Evolutionary conservation across 2,329 filamentous ascomycete genomes (phyloP).

Genomic region (Trichoderma atroviride): DNA sequence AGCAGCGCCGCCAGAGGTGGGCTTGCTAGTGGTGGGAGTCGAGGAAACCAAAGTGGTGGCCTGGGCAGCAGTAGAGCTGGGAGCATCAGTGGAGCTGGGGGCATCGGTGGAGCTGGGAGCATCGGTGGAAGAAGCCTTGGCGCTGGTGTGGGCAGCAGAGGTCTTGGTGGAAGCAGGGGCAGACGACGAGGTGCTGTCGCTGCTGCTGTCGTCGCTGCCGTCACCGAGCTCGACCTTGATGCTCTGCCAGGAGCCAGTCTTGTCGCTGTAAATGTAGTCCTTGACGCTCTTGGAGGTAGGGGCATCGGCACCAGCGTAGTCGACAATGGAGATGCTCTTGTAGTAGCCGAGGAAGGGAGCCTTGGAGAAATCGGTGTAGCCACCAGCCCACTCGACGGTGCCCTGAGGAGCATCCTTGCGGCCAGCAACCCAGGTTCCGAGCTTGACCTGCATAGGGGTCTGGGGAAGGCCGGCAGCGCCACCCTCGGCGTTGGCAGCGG

Average conservation of each 20-base stretch:
- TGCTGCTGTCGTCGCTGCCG: slow-evolving; percentile 31
- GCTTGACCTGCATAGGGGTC: slow-evolving; percentile 71
- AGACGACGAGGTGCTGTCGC: slow-evolving; percentile 16
- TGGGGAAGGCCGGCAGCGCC: slow-evolving; percentile 63
- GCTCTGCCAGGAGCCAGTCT: slow-evolving; percentile 52
- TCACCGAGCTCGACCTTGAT: slow-evolving; percentile 53
- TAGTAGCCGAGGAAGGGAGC: slow-evolving; percentile 60
- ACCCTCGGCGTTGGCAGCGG: slow-evolving; percentile 58
- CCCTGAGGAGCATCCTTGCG: slow-evolving; percentile 62
- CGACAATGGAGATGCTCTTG: slow-evolving; percentile 57
- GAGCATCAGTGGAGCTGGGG: slow-evolving; percentile 29
- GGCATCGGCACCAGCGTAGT: slow-evolving; percentile 55
- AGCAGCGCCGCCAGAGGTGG: slow-evolving; percentile 26
- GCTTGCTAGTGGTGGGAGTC: slow-evolving; percentile 31
- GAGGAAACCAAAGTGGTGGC: slow-evolving; percentile 30
- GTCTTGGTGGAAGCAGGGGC: slow-evolving; percentile 26
- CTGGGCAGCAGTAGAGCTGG: slow-evolving; percentile 17
- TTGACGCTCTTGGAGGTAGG: slow-evolving; percentile 45
- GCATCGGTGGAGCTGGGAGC: slow-evolving; percentile 30
- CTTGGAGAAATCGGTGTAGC: slow-evolving; percentile 57
- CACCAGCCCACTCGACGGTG: slow-evolving; percentile 72
- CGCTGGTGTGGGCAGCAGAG: slow-evolving; percentile 3
- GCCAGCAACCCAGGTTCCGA: slow-evolving; percentile 69
- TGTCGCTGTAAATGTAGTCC: slow-evolving; percentile 56
- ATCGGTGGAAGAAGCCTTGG: slow-evolving; percentile 24